Evolutionary conservation across 495 filamentous ascomycete species (phyloP).

Genomic region (Glonium stellatum): DNA sequence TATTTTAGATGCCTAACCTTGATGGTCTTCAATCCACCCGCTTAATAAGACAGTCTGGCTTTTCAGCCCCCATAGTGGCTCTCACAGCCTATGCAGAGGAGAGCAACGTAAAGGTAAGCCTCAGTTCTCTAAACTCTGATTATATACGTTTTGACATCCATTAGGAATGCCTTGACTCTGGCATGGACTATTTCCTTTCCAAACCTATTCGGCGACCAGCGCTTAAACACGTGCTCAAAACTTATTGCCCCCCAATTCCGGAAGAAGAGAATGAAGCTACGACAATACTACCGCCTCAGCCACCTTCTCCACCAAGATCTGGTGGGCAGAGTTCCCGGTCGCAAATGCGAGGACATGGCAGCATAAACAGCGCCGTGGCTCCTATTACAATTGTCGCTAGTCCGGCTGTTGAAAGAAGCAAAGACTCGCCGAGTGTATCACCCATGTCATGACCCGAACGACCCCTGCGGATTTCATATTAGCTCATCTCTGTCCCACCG

Average conservation of each 20-base stretch:
- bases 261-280: constrained; percentile 32
- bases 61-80: constrained; percentile 82
- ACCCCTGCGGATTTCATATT: no score
- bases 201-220: constrained; percentile 82
- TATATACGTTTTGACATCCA: neutral
- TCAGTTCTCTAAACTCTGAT: neutral
- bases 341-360: no score
- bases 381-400: no score
- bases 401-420: no score
- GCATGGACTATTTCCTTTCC: constrained; percentile 46
- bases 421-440: no score
- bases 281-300: no score
- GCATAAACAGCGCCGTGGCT: no score
- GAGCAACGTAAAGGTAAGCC: constrained; percentile 60
- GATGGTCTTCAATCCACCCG: constrained; percentile 82
- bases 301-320: no score
- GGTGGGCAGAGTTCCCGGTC: no score
- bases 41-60: constrained; percentile 82
- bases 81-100: constrained; percentile 87
- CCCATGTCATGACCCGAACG: no score
- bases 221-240: constrained; percentile 75
- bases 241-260: constrained; percentile 53
- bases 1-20: constrained; percentile 76
- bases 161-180: constrained; percentile 38
- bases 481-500: no score